These are phyloP conservation scores for Schizosaccharomyces octosporus DNA, from an alignment of 805 yeast species.

Conservation along the genomic window DNA sequence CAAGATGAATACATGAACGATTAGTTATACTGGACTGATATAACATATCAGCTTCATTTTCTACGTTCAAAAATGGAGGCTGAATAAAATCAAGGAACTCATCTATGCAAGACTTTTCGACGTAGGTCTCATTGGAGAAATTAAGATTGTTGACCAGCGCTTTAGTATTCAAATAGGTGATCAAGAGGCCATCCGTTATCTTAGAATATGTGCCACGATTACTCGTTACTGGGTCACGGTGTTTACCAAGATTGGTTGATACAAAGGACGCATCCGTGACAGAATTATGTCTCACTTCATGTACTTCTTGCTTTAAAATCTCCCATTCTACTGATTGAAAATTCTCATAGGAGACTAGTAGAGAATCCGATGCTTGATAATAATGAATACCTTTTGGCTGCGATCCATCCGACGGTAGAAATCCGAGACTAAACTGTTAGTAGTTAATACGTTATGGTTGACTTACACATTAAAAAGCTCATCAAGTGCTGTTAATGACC, in stretches of 20 bases:
- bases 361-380: neutral
- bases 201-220: neutral
- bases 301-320: neutral
- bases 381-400: neutral
- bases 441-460: neutral
- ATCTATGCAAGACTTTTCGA: neutral
- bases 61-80: neutral
- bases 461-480: neutral
- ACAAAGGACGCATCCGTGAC: neutral
- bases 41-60: neutral
- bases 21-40: neutral
- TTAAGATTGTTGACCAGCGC: neutral
- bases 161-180: neutral
- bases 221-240: neutral
- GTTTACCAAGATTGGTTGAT: neutral
- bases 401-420: neutral
- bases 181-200: neutral
- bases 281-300: neutral
- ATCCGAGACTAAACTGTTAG: neutral
- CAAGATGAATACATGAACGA: neutral
- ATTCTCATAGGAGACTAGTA: neutral
- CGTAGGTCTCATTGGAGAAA: neutral
- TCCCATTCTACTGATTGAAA: neutral
- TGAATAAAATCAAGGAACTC: neutral
- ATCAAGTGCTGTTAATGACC: neutral